These are phyloP conservation scores for Erodium texanum DNA, from an alignment of 441 rosid species.

Conservation along the genomic window DNA sequence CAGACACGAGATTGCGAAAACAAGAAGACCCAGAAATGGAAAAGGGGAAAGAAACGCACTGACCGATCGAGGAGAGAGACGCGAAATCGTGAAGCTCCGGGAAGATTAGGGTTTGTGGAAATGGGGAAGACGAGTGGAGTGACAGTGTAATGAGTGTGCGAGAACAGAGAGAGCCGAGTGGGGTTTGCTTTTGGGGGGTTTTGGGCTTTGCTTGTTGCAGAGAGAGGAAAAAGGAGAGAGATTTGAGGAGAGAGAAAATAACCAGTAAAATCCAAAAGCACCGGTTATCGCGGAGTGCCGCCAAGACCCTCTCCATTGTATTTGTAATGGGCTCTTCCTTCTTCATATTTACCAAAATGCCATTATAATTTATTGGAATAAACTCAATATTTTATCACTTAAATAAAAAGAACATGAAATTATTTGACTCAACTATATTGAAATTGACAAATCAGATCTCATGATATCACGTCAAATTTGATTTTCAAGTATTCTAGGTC, in stretches of 20 bases:
- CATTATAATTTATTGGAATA: too few species aligned
- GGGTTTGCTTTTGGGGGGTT: not conserved
- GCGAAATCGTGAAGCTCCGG: constrained; percentile 25
- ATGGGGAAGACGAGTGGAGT: too few species aligned
- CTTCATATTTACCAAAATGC: too few species aligned
- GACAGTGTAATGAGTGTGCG: not conserved
- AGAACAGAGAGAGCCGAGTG: not conserved
- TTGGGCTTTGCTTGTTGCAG: not conserved
- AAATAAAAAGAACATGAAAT: too few species aligned
- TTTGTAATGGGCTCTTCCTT: too few species aligned
- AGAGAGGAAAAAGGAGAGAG: not conserved
- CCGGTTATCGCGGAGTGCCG: constrained; percentile 40
- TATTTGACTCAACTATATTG: too few species aligned
- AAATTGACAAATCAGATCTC: not conserved
- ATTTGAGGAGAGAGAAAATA: not conserved
- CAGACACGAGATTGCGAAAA: not conserved
- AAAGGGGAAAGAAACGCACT: constrained; percentile 16
- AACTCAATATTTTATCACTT: too few species aligned
- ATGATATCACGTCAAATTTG: not conserved
- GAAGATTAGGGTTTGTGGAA: constrained; percentile 7
- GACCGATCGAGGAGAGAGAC: constrained; percentile 34
- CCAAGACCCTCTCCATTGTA: constrained; percentile 13
- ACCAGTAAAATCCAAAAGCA: constrained; percentile 20
- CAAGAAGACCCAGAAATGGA: not conserved
- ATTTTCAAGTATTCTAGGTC: not conserved